A percentile compares a stretch with the other conserved stretches of the same genome.
These are phyloP conservation scores for Aureobasidium sp. DNA, from an alignment of 2,329 filamentous ascomycete species.

Conservation along the genomic window DNA sequence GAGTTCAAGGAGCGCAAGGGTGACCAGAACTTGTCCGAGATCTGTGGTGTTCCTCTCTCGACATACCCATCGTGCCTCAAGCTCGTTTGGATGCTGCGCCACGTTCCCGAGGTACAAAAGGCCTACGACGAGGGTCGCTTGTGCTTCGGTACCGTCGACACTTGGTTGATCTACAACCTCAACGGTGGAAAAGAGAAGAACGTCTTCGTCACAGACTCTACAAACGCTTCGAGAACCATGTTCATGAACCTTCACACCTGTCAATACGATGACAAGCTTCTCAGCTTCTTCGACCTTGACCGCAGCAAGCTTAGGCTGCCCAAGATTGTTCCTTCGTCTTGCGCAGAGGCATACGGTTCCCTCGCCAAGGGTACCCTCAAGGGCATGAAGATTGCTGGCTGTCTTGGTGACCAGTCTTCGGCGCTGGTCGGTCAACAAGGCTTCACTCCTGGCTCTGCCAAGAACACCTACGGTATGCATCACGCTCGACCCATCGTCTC, in stretches of 20 bases:
- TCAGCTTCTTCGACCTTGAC: conserved; percentile 72
- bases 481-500: background rate
- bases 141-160: conserved; percentile 79
- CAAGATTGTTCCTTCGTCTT: conserved; percentile 70
- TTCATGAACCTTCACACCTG: conserved; percentile 82
- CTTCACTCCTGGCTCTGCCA: conserved; percentile 68
- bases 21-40: conserved; percentile 56
- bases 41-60: conserved; percentile 72
- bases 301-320: conserved; percentile 61
- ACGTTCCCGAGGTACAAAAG: conserved; percentile 56
- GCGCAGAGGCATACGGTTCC: conserved; percentile 59
- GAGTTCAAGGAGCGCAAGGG: conserved; percentile 59
- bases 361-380: conserved; percentile 54
- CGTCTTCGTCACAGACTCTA: conserved; percentile 71
- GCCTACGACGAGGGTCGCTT: conserved; percentile 67
- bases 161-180: conserved; percentile 74
- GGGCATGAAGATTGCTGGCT: conserved; percentile 66
- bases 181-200: conserved; percentile 60
- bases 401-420: conserved; percentile 67
- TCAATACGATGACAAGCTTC: conserved; percentile 65
- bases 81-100: conserved; percentile 67
- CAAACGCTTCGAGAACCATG: conserved; percentile 86
- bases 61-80: conserved; percentile 83
- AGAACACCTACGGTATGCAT: conserved; percentile 66
- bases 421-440: conserved; percentile 76